These are phyloP conservation scores for Ramaria sp. DNA, from an alignment of 768 basidiomycete genomes.

Conservation along the genomic window DNA sequence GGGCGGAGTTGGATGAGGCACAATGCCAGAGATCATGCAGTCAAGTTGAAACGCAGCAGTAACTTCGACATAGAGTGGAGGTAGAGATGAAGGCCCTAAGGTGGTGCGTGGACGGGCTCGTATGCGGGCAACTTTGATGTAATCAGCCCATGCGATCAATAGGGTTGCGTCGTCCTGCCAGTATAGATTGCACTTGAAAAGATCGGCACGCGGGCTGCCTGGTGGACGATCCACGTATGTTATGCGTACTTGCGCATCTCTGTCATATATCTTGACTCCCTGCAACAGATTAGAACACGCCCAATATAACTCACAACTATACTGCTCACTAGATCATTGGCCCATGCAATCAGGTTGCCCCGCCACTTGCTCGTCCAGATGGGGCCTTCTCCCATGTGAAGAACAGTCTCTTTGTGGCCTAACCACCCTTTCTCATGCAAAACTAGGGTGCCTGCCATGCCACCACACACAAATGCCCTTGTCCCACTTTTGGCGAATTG, in stretches of 20 bases:
- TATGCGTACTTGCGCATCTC: slow-evolving; percentile 61
- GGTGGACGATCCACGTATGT: slow-evolving; percentile 75
- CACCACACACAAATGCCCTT: slow-evolving; percentile 81
- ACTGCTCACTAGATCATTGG: slow-evolving; percentile 72
- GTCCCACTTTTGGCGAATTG: slow-evolving; percentile 70
- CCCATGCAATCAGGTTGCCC: slow-evolving; percentile 86
- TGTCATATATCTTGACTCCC: slow-evolving; percentile 95
- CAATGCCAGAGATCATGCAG: slow-evolving; percentile 89
- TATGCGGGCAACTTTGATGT: slow-evolving; percentile 82
- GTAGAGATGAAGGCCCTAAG: slow-evolving; percentile 26
- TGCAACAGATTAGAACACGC: slow-evolving; percentile 18
- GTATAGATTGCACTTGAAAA: slow-evolving; percentile 84
- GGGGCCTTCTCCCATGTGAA: slow-evolving; percentile 84
- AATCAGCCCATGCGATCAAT: slow-evolving; percentile 88
- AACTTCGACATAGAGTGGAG: slow-evolving; percentile 72
- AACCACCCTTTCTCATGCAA: slow-evolving; percentile 94
- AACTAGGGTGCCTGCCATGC: slow-evolving; percentile 79
- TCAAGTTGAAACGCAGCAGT: slow-evolving; percentile 87
- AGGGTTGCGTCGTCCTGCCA: slow-evolving; percentile 93
- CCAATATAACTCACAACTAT: background rate
- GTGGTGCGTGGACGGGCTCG: slow-evolving; percentile 44
- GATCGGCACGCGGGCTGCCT: slow-evolving; percentile 81
- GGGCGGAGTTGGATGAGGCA: slow-evolving; percentile 51
- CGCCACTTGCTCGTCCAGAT: slow-evolving; percentile 91
- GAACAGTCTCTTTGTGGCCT: slow-evolving; percentile 79